Base-by-base conservation (phyloP, 345 rosid genomes). In the Microthlaspi erraticum region DNA sequence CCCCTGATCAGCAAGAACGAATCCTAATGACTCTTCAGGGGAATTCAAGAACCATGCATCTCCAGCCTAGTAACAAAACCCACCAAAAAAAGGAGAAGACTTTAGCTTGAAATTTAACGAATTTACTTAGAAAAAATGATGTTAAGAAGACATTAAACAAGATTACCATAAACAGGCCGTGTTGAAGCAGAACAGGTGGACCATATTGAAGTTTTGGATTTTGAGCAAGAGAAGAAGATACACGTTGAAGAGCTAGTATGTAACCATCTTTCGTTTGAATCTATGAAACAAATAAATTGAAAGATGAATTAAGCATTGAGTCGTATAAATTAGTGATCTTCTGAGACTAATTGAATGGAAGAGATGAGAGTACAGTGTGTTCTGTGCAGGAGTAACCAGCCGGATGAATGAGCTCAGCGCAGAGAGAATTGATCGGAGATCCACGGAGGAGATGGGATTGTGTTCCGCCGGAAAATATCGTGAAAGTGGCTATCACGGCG, bases 111-210 rank as follows among this genome's bases (percentile, higher is more conserved):
- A 7, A 32, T 53, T 32, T 14, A 16, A 64, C 26, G 0, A 9
- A 9, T 60, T 14, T 31, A 29, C 16, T 29, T 26, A 41, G 6
- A 16, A 11, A 45, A 36, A 17, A 8, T 31, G 10, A 57, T 7
- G 33, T 12, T 44, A 20, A 45, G 20, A 0, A 3, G 23, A n/a
- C n/a, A n/a, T 60, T 3, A 71, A 44, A 53, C 56, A 71, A 31
- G 12, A 81, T 71, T 63, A 93, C 98, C 97, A 91, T 93, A 67
- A 93, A 89, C 46, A 93, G 83, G 49, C 96, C 98, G 73, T 93
- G 98, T 41, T 79, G 91, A 82, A 93, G 93, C 78, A 93, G 71
- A 74, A 93, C 86, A 45, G 98, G 97, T 59, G 78, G 90, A 69
- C 83, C 80, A 8, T 16, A 60, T 52, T 70, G 70, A 62, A 68